A percentile compares a stretch with the other conserved stretches of the same genome.
phyloP scores from a whole-genome alignment of 768 basidiomycete species.

The Arthromyces matolae region DNA sequence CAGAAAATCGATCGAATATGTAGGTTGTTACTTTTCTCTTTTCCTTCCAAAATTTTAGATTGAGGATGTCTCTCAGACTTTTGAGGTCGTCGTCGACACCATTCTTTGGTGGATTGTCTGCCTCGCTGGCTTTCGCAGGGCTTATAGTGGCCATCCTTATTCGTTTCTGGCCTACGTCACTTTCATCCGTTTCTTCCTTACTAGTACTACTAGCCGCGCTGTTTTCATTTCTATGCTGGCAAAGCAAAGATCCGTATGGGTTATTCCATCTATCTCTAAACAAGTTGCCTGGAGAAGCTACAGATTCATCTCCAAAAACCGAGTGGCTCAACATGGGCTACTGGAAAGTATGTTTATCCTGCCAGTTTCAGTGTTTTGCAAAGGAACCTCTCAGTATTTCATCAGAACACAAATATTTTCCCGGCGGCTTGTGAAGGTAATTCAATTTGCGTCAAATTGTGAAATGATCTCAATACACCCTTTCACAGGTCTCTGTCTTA shows the following conservation, averaged over 20 bases:
- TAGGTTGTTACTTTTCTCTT: slow-evolving; percentile 8
- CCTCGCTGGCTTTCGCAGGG: background rate
- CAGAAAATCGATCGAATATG: slow-evolving; percentile 19
- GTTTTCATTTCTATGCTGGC: slow-evolving; percentile 2
- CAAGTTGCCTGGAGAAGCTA: slow-evolving; percentile 31
- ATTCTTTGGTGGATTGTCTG: too few relatives aligned
- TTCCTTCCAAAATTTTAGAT: background rate
- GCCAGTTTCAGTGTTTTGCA: background rate
- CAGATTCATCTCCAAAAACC: slow-evolving; percentile 35
- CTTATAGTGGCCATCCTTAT: background rate
- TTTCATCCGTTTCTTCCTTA: too few relatives aligned
- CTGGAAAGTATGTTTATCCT: slow-evolving; percentile 47
- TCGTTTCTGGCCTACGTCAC: too few relatives aligned
- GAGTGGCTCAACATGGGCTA: slow-evolving; percentile 75
- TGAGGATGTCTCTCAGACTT: slow-evolving; percentile 1
- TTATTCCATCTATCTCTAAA: slow-evolving; percentile 57
- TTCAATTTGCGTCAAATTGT: background rate
- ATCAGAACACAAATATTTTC: slow-evolving; percentile 45
- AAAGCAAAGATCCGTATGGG: slow-evolving; percentile 47
- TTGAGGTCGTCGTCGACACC: too few relatives aligned
- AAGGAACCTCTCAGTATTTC: background rate
- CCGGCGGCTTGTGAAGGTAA: slow-evolving; percentile 61
- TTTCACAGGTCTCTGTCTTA: slow-evolving; percentile 43
- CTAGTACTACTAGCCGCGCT: slow-evolving; percentile 4
- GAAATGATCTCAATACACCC: background rate